These are phyloP conservation scores for Trichoderma atrobrunneum DNA, from an alignment of 2,329 filamentous ascomycete species.

Conservation along the genomic window DNA sequence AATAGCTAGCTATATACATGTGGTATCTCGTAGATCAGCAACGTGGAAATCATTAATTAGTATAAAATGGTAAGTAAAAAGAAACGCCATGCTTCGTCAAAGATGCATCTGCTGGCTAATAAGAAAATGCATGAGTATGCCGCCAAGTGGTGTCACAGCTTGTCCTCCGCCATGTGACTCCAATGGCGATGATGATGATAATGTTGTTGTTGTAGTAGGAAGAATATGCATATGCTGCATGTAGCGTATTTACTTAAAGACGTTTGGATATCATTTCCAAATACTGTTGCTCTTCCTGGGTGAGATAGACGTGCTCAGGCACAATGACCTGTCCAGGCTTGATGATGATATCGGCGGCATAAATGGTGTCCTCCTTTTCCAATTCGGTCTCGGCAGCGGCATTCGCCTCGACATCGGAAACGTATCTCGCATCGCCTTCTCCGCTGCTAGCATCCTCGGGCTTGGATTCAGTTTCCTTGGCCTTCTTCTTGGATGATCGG, in stretches of 20 bases:
- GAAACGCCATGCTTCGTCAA: background rate
- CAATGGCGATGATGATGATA: background rate
- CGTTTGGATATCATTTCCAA: constrained; percentile 37
- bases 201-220: background rate
- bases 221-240: background rate
- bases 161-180: background rate
- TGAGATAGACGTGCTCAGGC: constrained; percentile 36
- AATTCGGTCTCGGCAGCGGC: constrained; percentile 20
- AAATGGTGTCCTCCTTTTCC: constrained; percentile 21
- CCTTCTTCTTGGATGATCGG: constrained; percentile 7
- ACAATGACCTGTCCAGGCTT: constrained; percentile 34
- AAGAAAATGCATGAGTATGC: background rate
- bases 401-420: constrained; percentile 17
- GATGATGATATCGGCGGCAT: constrained; percentile 34
- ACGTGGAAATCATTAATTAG: background rate
- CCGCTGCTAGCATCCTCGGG: background rate
- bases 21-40: background rate
- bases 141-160: background rate
- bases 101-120: background rate
- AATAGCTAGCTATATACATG: background rate
- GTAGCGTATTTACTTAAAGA: constrained; percentile 25
- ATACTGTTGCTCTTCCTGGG: constrained; percentile 37
- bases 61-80: background rate
- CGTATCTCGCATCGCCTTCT: constrained; percentile 11
- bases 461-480: background rate